Conservation (phyloP, 1,284 basidiomycete genomes). For the Takashimella koratensis region DNA sequence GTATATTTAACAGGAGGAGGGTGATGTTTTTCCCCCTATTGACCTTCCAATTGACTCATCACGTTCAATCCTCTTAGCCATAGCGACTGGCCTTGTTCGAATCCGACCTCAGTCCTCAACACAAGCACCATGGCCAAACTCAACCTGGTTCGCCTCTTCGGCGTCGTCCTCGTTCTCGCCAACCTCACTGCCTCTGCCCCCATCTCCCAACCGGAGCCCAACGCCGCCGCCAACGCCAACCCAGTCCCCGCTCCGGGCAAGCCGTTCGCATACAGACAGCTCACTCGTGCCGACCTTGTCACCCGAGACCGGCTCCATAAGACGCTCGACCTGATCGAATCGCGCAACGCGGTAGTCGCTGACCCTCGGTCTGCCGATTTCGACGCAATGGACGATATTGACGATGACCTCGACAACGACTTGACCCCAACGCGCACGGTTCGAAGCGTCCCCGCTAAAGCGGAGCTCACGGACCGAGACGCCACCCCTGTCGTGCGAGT, state of each 20-base stretch:
- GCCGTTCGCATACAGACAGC: neutral
- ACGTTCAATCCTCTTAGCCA: no score
- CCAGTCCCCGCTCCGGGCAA: neutral
- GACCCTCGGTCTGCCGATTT: neutral
- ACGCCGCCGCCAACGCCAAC: neutral
- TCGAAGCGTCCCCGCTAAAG: no score
- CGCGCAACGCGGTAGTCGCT: neutral
- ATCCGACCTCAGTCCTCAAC: no score
- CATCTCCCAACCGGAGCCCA: no score
- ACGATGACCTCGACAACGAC: no score
- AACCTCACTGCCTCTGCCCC: neutral
- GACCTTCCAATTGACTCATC: no score
- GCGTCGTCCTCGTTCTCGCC: neutral
- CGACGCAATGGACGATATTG: neutral
- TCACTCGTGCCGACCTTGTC: neutral
- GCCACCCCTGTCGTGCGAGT: no score
- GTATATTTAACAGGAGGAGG: no score
- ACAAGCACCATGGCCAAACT: neutral
- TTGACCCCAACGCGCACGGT: no score
- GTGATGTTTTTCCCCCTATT: no score
- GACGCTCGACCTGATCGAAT: neutral
- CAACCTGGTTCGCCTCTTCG: neutral
- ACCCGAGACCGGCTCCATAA: neutral
- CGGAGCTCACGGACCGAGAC: no score
- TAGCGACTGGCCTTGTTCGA: no score